Base-by-base conservation (phyloP, 2,329 filamentous ascomycete genomes). In the Curvularia spicifera region DNA sequence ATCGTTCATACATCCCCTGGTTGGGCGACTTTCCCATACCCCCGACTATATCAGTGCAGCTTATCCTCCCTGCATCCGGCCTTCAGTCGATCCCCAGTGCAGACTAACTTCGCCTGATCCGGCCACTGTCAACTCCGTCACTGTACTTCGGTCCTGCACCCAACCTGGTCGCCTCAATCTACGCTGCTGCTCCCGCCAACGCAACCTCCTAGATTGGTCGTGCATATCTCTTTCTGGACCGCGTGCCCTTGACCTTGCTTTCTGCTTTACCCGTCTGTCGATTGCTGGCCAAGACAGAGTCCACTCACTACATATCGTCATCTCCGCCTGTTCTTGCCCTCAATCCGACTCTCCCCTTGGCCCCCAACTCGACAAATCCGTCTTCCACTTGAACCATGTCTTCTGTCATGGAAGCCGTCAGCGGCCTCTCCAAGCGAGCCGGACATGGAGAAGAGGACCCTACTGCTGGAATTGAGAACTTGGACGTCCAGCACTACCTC, bases 201-300 rank as follows among this genome's bases (percentile, higher is more conserved):
- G 61, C 46, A 28, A 60, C 57, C 43, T 28, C 44, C 22, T n/a
- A 37, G 44, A 29, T 10, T 57, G 9, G 31, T 20, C 45, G 3
- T 45, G 45, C 39, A 48, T 49, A 35, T 54, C 64, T 51, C 39
- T 58, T 61, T 42, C 40, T 8, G 55, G 61, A 56, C 18, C 26
- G 50, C 43, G 44, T 60, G 47, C 54, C 44, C 24, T 10, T 20
- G 43, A 35, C 45, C 20, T 40, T 51, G 47, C 53, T 53, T 64
- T 64, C 59, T 51, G 58, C 55, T 28, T 54, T 60, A 61, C 63
- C 66, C 47, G 60, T 72, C 72, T 74, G 73, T 74, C 68, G 68
- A 61, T 75, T 76, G 74, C 74, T 75, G 74, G 74, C 61, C 74
- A 76, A 74, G 70, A 68, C 72, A 75, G 72, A 72, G 66, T 68